phyloP scores from a whole-genome alignment of 2,329 filamentous ascomycete genomes.

The Ophiostoma australiae region DNA sequence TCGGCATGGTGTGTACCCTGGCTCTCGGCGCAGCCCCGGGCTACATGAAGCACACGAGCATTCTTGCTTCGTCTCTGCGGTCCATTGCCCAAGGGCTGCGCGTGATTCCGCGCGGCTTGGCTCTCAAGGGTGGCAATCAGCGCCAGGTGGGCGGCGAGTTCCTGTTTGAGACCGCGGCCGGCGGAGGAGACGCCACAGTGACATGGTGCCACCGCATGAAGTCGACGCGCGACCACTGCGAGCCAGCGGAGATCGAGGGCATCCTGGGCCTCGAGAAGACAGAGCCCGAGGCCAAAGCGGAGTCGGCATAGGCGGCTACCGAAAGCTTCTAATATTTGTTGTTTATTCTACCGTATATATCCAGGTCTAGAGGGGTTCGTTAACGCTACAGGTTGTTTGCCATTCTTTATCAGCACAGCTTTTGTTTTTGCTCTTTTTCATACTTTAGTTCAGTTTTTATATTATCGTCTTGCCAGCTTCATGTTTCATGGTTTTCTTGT shows the following conservation, averaged over 20 bases:
- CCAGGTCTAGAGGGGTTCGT: neutral
- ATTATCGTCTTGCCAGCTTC: neutral
- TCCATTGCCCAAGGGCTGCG: constrained; percentile 57
- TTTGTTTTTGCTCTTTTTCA: neutral
- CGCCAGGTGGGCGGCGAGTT: constrained; percentile 73
- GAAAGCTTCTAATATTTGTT: neutral
- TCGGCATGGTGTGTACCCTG: constrained; percentile 65
- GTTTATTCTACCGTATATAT: neutral
- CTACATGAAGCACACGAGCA: constrained; percentile 57
- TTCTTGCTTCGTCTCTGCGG: constrained; percentile 43
- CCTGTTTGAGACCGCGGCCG: constrained; percentile 52
- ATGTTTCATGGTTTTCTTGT: neutral
- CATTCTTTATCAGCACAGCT: neutral
- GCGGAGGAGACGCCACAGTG: constrained; percentile 38
- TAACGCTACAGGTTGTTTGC: neutral
- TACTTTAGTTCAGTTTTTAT: neutral
- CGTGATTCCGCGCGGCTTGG: constrained; percentile 53
- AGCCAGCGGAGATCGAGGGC: constrained; percentile 61
- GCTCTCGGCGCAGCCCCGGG: constrained; percentile 55
- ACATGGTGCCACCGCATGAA: constrained; percentile 81
- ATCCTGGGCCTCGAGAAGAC: constrained; percentile 38
- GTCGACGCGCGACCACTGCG: constrained; percentile 71
- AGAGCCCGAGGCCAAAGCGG: neutral
- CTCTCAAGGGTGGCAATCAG: constrained; percentile 59
- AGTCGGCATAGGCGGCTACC: neutral